Evolutionary conservation across 129 eudicot genomes (phyloP).

Genomic region (Kitagawia praeruptora): DNA sequence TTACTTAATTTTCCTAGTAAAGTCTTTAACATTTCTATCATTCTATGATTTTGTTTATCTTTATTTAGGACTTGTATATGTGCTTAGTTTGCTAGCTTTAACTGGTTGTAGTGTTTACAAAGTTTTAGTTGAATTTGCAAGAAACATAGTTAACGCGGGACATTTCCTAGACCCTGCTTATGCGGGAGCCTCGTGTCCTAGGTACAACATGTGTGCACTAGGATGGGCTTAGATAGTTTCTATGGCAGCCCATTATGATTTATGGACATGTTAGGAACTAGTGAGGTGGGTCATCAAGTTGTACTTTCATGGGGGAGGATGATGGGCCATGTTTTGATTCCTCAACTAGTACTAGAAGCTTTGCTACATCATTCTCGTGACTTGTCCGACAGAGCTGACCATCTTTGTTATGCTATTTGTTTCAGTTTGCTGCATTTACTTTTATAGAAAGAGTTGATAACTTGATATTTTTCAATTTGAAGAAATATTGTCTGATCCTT

Average conservation of each 20-base stretch:
- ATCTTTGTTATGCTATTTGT: neutral
- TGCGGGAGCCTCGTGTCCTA: neutral
- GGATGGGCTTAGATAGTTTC: neutral
- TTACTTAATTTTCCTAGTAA: neutral
- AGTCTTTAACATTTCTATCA: too few species aligned
- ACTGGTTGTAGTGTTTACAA: neutral
- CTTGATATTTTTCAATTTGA: neutral
- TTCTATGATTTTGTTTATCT: neutral
- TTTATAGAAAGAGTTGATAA: neutral
- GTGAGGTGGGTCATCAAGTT: neutral
- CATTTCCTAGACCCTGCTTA: neutral
- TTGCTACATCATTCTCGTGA: neutral
- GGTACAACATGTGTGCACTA: neutral
- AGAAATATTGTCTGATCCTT: conserved; percentile 4
- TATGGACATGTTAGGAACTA: neutral
- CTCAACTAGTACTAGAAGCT: neutral
- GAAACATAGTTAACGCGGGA: neutral
- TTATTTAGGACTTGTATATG: neutral
- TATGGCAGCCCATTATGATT: neutral
- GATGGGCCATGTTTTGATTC: neutral
- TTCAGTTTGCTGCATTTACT: neutral
- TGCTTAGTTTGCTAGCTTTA: neutral
- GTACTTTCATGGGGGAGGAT: neutral
- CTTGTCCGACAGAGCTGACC: neutral
- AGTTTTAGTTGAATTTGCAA: neutral